Base-by-base conservation (phyloP, 2,329 filamentous ascomycete species). In the Geosmithia putterillii region DNA sequence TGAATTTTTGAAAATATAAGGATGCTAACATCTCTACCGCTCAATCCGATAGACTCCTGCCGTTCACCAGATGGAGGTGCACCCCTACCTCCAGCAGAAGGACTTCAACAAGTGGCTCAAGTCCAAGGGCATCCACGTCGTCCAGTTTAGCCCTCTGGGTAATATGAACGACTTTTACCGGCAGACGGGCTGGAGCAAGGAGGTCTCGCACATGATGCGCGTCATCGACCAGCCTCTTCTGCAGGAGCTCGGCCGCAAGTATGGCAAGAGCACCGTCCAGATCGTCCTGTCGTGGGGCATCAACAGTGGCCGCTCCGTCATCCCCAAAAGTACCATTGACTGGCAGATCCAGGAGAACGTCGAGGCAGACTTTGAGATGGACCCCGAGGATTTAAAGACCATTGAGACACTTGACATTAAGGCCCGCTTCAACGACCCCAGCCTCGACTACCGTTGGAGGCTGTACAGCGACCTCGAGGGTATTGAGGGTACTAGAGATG, bases 1-100 rank as follows among this genome's bases (percentile, higher is more conserved):
- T n/a, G n/a, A n/a, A n/a, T n/a, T n/a, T n/a, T n/a, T n/a, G n/a
- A n/a, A n/a, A n/a, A n/a, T n/a, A n/a, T n/a, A n/a, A n/a, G n/a
- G n/a, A n/a, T n/a, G n/a, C n/a, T n/a, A n/a, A n/a, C n/a, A n/a
- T n/a, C n/a, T n/a, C n/a, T n/a, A n/a, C n/a, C n/a, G n/a, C n/a
- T n/a, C n/a, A n/a, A n/a, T n/a, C n/a, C n/a, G n/a, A n/a, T n/a
- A n/a, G n/a, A n/a, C n/a, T 1, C 80, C 80, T 1, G 75, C 75
- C 2, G 71, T 73, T 51, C 83, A 84, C 60, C 80, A 84, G 61
- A 76, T 84, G 48, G 80, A 84, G 57, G 76, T 76, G 42, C 79
- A 84, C 57, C 78, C 80, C 2, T 81, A 81, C 52, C 66, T 84
- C 10, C 80, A 82, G 55, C 80, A 76, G 54, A 62, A 63, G 2